These are phyloP conservation scores for Astragalus membranaceus DNA, from an alignment of 306 rosid species.

Conservation along the genomic window DNA sequence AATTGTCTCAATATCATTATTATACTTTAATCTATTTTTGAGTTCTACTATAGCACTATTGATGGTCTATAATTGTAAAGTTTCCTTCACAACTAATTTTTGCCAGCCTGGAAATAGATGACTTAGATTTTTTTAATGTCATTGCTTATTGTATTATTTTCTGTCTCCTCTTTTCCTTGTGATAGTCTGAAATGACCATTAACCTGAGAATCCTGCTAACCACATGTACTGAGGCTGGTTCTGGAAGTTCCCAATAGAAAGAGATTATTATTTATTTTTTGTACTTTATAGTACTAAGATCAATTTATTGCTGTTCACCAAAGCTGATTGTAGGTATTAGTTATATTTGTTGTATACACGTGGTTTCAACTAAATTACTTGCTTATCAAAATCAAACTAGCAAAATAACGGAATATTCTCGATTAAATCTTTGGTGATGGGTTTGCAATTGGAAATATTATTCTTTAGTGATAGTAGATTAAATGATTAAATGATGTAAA, in stretches of 20 bases:
- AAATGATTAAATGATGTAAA: not conserved
- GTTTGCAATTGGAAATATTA: slow-evolving; percentile 14
- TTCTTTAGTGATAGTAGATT: slow-evolving; percentile 16
- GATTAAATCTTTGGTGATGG: not conserved
- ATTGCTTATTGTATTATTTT: slow-evolving; percentile 4
- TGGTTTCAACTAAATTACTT: slow-evolving; percentile 1
- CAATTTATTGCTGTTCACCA: not conserved
- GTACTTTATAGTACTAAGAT: not conserved
- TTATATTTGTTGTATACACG: not conserved
- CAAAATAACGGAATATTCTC: not conserved
- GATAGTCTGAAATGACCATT: not conserved
- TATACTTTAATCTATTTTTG: slow-evolving; percentile 8
- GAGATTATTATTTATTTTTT: not conserved
- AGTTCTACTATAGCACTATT: not conserved
- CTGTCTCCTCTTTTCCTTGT: not conserved
- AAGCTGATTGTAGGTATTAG: not conserved
- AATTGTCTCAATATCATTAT: not conserved
- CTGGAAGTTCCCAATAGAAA: slow-evolving; percentile 1
- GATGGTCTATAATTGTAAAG: not conserved
- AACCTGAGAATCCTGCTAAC: not conserved
- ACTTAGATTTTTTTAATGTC: not conserved
- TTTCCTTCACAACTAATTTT: not conserved
- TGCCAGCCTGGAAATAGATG: not conserved
- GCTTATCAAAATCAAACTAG: not conserved
- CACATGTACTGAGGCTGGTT: slow-evolving; percentile 5